phyloP scores from a whole-genome alignment of 2,329 filamentous ascomycete species.

The Catunica adiposa region DNA sequence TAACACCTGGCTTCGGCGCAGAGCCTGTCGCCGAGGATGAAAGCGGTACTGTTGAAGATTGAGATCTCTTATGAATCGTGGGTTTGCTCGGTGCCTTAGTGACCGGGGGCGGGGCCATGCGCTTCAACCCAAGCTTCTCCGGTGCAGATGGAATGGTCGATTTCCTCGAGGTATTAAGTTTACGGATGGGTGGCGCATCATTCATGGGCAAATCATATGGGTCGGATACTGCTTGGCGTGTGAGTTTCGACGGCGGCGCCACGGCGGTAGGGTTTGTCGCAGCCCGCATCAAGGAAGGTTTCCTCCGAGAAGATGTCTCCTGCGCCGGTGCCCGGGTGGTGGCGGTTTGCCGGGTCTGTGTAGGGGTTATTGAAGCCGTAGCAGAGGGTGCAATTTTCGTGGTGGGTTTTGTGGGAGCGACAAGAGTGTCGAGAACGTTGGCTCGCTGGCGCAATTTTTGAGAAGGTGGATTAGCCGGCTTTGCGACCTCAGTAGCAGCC shows the following conservation, averaged over 20 bases:
- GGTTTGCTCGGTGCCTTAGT: not conserved
- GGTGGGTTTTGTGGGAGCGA: not conserved
- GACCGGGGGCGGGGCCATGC: not conserved
- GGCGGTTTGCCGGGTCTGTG: not conserved
- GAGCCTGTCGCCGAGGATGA: too few relatives aligned
- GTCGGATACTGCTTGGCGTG: constrained; percentile 7
- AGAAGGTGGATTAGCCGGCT: constrained; percentile 5
- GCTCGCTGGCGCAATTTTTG: constrained; percentile 10
- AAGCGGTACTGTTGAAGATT: not conserved
- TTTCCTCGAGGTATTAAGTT: not conserved
- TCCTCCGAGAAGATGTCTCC: not conserved
- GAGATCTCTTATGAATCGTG: not conserved
- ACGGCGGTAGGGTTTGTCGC: not conserved
- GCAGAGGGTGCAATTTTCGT: not conserved
- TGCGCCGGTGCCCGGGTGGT: not conserved
- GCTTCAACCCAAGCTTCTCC: not conserved
- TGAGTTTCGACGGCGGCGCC: not conserved
- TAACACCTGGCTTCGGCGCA: constrained; percentile 1
- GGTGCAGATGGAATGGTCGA: not conserved
- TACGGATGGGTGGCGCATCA: constrained; percentile 11
- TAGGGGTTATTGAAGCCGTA: not conserved
- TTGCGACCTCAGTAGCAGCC: constrained; percentile 16
- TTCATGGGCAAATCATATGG: constrained; percentile 13
- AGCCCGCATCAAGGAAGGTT: constrained; percentile 7
- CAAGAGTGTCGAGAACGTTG: not conserved